phyloP scores from a whole-genome alignment of 192 early-diverging fungal genomes.

The Irineochytrium annulatum region DNA sequence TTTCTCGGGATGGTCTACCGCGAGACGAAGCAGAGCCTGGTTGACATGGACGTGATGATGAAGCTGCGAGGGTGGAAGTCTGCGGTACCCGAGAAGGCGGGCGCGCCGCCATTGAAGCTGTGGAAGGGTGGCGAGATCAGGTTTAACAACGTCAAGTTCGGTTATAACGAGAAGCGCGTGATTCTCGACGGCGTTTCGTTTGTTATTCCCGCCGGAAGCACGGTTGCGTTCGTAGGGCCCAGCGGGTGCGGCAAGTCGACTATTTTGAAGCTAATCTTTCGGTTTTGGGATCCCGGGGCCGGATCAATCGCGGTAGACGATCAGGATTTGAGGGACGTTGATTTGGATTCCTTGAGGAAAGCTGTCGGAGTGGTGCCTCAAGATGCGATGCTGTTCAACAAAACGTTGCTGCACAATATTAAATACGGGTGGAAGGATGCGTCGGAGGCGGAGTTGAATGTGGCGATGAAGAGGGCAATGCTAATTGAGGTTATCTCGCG shows the following conservation, averaged over 20 bases:
- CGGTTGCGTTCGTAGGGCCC: slow-evolving; percentile 89
- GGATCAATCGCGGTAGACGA: slow-evolving; percentile 85
- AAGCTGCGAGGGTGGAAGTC: slow-evolving; percentile 62
- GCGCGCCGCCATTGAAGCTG: slow-evolving; percentile 33
- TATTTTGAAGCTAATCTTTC: slow-evolving; percentile 75
- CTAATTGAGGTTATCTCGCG: slow-evolving; percentile 73
- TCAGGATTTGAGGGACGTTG: slow-evolving; percentile 74
- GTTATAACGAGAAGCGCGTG: slow-evolving; percentile 66
- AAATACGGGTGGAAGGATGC: slow-evolving; percentile 71
- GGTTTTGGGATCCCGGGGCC: slow-evolving; percentile 84
- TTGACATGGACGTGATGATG: slow-evolving; percentile 98
- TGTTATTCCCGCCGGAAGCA: slow-evolving; percentile 77
- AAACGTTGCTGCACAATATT: slow-evolving; percentile 89
- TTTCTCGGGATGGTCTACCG: slow-evolving; percentile 97
- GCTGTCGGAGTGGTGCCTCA: slow-evolving; percentile 87
- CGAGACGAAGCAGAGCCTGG: slow-evolving; percentile 88
- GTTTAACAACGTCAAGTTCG: slow-evolving; percentile 88
- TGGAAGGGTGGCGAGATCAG: slow-evolving; percentile 62
- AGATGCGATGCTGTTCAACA: slow-evolving; percentile 93
- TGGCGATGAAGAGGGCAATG: slow-evolving; percentile 69
- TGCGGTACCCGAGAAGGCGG: slow-evolving; percentile 32
- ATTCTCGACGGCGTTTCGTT: slow-evolving; percentile 68
- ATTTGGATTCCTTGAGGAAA: slow-evolving; percentile 71
- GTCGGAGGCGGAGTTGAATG: slow-evolving; percentile 55
- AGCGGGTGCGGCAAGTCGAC: slow-evolving; percentile 83